Percentiles rank a stretch among this genome's conserved stretches.
These are phyloP conservation scores for Heliamphora pulchella DNA, from an alignment of 179 eudicot species.

Conservation along the genomic window DNA sequence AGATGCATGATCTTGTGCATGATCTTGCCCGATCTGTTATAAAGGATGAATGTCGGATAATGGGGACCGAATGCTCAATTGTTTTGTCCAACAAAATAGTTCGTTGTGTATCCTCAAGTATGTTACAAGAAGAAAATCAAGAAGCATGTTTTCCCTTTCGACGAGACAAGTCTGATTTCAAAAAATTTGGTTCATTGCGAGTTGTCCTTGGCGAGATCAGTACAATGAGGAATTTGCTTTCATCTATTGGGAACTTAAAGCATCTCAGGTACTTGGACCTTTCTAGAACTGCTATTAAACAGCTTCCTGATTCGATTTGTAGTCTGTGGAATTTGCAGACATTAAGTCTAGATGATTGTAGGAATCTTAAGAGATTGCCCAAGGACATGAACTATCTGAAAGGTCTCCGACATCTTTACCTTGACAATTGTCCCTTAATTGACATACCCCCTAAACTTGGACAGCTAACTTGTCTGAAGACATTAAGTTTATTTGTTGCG, in stretches of 20 bases:
- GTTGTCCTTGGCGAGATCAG: not conserved
- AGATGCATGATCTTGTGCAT: constrained; percentile 9
- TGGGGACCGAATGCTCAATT: not conserved
- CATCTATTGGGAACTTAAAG: not conserved
- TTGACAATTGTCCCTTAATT: too few relatives aligned
- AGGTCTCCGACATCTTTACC: too few relatives aligned
- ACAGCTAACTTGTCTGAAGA: too few relatives aligned
- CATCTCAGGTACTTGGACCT: constrained; percentile 11
- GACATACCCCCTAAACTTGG: too few relatives aligned
- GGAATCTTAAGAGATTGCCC: not conserved
- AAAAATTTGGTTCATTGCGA: not conserved
- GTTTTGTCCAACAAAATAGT: not conserved
- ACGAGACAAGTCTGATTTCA: not conserved
- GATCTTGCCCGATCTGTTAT: constrained; percentile 9
- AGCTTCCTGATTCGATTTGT: constrained; percentile 1
- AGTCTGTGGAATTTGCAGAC: constrained; percentile 1
- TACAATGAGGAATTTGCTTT: not conserved
- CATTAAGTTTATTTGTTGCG: too few relatives aligned
- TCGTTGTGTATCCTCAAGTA: constrained; percentile 4
- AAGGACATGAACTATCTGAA: too few relatives aligned
- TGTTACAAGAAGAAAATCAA: not conserved
- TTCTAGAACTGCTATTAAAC: not conserved
- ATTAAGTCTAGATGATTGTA: not conserved
- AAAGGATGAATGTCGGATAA: not conserved
- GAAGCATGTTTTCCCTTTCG: not conserved